These are phyloP conservation scores for Metschnikowia hibisci DNA, from an alignment of 805 yeast genomes.

Conservation along the genomic window DNA sequence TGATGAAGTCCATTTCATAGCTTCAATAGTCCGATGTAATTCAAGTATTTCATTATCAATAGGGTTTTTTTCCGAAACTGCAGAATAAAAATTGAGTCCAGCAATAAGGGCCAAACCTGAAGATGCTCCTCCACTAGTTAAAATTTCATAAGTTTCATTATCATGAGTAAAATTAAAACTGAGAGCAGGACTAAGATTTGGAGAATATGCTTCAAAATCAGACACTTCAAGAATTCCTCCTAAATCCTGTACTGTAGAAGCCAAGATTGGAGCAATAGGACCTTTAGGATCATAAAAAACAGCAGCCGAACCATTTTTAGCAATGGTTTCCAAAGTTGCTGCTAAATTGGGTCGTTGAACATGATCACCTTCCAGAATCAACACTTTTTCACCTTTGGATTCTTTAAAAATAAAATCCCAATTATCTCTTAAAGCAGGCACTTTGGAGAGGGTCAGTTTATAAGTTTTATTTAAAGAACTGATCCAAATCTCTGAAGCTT, in stretches of 20 bases:
- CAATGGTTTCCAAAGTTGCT: constrained; percentile 61
- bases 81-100: constrained; percentile 60
- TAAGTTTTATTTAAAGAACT: constrained; percentile 32
- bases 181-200: constrained; percentile 38
- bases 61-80: constrained; percentile 26
- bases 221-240: constrained; percentile 65
- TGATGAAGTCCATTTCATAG: constrained; percentile 92
- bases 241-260: constrained; percentile 40
- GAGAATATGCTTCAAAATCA: constrained; percentile 67
- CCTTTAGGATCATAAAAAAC: constrained; percentile 83
- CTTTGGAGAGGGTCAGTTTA: constrained; percentile 22
- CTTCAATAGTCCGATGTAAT: constrained; percentile 69
- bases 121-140: constrained; percentile 65
- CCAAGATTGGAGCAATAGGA: constrained; percentile 61
- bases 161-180: constrained; percentile 18
- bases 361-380: constrained; percentile 53
- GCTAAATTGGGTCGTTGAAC: constrained; percentile 62
- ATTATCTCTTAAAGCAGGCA: constrained; percentile 31
- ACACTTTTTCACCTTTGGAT: constrained; percentile 10
- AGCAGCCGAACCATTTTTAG: constrained; percentile 70
- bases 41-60: constrained; percentile 23
- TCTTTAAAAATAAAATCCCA: constrained; percentile 56
- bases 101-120: constrained; percentile 79
- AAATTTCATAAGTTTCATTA: constrained; percentile 22
- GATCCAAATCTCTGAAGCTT: constrained; percentile 22